These are phyloP conservation scores for Purshia tridentata DNA, from an alignment of 306 rosid species.

Conservation along the genomic window DNA sequence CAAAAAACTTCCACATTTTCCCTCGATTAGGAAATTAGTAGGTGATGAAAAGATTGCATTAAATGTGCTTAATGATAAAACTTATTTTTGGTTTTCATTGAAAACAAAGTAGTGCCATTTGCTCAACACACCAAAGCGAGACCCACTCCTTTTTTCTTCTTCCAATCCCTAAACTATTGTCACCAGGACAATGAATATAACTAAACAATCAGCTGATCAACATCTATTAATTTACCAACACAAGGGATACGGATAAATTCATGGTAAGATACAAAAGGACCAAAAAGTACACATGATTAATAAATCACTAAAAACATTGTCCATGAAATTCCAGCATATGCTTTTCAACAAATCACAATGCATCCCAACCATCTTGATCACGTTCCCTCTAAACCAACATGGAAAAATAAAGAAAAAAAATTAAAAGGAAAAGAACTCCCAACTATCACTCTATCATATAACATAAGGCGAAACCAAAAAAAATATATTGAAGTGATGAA, in stretches of 20 bases:
- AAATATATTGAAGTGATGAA: conserved; percentile 21
- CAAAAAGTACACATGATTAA: conserved; percentile 16
- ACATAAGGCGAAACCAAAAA: conserved; percentile 1
- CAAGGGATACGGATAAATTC: background rate
- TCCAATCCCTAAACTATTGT: too few relatives aligned
- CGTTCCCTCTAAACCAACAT: conserved; percentile 32
- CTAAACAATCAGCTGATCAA: too few relatives aligned
- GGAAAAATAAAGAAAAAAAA: background rate
- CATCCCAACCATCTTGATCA: conserved; percentile 40
- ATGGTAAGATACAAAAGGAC: background rate
- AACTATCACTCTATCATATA: conserved; percentile 30
- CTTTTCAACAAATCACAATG: conserved; percentile 26
- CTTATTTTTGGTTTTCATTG: too few relatives aligned
- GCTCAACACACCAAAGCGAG: too few relatives aligned
- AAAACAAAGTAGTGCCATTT: too few relatives aligned
- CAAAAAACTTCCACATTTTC: too few relatives aligned
- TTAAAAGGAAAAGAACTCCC: conserved; percentile 27
- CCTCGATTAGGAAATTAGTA: too few relatives aligned
- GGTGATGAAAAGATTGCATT: too few relatives aligned
- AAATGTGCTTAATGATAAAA: too few relatives aligned
- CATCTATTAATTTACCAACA: background rate
- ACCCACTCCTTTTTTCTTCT: too few relatives aligned
- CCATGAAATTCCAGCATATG: conserved; percentile 19
- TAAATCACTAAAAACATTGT: conserved; percentile 24
- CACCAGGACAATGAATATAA: too few relatives aligned